Conservation (phyloP, 1,284 basidiomycete genomes). For the Ustilago bromivora region DNA sequence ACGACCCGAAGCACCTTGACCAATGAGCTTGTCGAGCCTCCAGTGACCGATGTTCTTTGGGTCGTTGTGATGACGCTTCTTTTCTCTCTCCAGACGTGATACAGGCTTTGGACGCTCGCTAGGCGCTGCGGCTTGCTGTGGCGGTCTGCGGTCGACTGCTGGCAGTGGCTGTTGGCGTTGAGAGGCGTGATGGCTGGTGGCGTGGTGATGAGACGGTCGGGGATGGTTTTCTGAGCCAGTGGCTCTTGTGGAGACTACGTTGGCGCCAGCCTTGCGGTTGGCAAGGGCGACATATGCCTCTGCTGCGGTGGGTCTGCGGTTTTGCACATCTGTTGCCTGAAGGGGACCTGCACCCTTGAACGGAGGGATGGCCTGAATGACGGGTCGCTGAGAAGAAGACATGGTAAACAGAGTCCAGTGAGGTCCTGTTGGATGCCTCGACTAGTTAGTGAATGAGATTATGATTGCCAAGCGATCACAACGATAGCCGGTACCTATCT, state of each 20-base stretch:
- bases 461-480: neutral
- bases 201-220: slow-evolving; percentile 29
- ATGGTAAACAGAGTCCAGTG: slow-evolving; percentile 13
- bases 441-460: neutral
- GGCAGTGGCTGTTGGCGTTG: slow-evolving; percentile 40
- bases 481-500: neutral
- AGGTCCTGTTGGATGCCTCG: slow-evolving; percentile 29
- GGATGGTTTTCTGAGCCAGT: slow-evolving; percentile 46
- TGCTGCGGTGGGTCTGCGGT: slow-evolving; percentile 42
- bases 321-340: slow-evolving; percentile 44
- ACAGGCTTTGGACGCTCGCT: slow-evolving; percentile 49
- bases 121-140: slow-evolving; percentile 22
- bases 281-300: slow-evolving; percentile 47
- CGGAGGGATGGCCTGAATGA: slow-evolving; percentile 50
- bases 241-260: slow-evolving; percentile 35
- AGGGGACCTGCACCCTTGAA: slow-evolving; percentile 46
- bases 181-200: slow-evolving; percentile 41
- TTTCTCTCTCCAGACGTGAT: slow-evolving; percentile 65
- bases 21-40: slow-evolving; percentile 92
- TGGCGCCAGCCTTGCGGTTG: slow-evolving; percentile 46
- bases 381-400: slow-evolving; percentile 42
- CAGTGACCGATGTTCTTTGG: slow-evolving; percentile 82
- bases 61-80: slow-evolving; percentile 70
- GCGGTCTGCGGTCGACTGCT: slow-evolving; percentile 39
- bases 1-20: slow-evolving; percentile 84